These are phyloP conservation scores for Rhizopus delemar DNA, from an alignment of 371 early-diverging fungal genomes.

Conservation along the genomic window DNA sequence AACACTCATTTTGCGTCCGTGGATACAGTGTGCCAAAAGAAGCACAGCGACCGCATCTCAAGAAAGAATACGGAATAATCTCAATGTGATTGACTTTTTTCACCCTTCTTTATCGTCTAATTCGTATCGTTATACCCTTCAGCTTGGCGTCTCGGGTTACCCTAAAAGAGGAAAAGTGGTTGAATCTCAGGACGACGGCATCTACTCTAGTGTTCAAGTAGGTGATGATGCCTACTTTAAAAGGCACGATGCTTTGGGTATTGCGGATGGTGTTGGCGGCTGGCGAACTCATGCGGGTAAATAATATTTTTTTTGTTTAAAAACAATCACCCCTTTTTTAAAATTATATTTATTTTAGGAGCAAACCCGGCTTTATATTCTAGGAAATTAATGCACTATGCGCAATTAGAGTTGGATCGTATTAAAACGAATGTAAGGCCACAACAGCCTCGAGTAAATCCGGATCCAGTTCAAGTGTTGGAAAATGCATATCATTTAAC, in stretches of 20 bases:
- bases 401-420: conserved; percentile 73
- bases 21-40: not conserved
- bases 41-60: conserved; percentile 8
- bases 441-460: conserved; percentile 20
- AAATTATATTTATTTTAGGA: conserved; percentile 32
- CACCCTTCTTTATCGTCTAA: conserved; percentile 39
- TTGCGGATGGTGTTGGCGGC: conserved; percentile 86
- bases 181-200: conserved; percentile 63
- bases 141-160: conserved; percentile 78
- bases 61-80: conserved; percentile 31
- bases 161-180: conserved; percentile 61
- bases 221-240: conserved; percentile 85
- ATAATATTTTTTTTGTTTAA: conserved; percentile 4
- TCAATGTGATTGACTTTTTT: conserved; percentile 49
- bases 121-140: conserved; percentile 55
- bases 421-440: conserved; percentile 32
- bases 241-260: conserved; percentile 76
- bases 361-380: conserved; percentile 88
- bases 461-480: conserved; percentile 68
- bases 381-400: conserved; percentile 89
- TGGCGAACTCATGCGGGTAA: conserved; percentile 63
- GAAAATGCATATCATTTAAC: conserved; percentile 71
- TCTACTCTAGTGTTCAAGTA: conserved; percentile 76
- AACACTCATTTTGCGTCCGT: not conserved
- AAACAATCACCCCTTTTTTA: not conserved